Evolutionary conservation across 805 yeast species (phyloP).

Genomic region (Barnettozyma siamensis): DNA sequence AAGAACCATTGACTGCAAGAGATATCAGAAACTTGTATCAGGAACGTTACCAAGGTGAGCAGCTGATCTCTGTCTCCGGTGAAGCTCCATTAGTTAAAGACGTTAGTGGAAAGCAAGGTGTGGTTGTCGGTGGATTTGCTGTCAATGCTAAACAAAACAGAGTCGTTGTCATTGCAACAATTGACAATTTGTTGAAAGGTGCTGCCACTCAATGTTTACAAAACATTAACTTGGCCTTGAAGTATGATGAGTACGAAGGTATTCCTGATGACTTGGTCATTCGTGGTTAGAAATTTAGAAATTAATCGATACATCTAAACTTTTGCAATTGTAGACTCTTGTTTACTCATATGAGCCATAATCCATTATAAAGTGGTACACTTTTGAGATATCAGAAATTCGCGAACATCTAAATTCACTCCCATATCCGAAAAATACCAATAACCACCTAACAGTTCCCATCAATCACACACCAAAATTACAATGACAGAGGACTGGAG

Average conservation of each 20-base stretch:
- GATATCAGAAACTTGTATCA: constrained; percentile 82
- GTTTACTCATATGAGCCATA: background rate
- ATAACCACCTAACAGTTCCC: background rate
- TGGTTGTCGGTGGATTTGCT: constrained; percentile 92
- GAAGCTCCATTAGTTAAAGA: constrained; percentile 93
- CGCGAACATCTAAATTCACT: background rate
- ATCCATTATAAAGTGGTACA: no score
- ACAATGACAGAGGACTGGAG: constrained; percentile 71
- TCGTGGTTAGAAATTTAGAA: constrained; percentile 19
- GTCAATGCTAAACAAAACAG: constrained; percentile 85
- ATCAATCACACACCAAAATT: background rate
- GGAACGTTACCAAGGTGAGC: constrained; percentile 83
- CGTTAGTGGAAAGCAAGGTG: constrained; percentile 91
- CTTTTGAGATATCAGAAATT: no score
- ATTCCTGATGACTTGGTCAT: constrained; percentile 65
- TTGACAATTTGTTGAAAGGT: constrained; percentile 93
- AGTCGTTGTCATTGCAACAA: constrained; percentile 90
- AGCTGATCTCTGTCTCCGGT: constrained; percentile 76
- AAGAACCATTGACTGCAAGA: constrained; percentile 62
- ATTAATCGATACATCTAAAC: background rate
- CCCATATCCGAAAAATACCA: background rate
- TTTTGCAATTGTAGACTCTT: background rate
- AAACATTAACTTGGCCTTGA: constrained; percentile 85
- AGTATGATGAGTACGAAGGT: constrained; percentile 92
- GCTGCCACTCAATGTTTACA: constrained; percentile 98